phyloP scores from a whole-genome alignment of 2,329 filamentous ascomycete genomes.

The Cephalotrichum gorgonifer region DNA sequence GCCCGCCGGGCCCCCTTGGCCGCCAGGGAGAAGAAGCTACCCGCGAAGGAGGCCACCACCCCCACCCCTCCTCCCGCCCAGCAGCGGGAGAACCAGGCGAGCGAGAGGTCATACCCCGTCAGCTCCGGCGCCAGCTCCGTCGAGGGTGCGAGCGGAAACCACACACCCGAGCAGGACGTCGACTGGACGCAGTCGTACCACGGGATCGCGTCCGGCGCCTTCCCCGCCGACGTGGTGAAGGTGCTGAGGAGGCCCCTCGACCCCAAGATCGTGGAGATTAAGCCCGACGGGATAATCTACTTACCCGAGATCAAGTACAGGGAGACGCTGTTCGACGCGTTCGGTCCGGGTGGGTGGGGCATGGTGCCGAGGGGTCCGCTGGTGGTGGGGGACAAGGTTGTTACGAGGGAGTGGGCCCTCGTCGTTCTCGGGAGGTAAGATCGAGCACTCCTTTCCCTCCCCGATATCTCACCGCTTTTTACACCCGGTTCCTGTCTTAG shows the following conservation, averaged over 20 bases:
- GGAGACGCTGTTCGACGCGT: constrained; percentile 77
- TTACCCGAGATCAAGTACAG: constrained; percentile 97
- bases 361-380: constrained; percentile 79
- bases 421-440: constrained; percentile 76
- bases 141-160: constrained; percentile 6
- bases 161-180: constrained; percentile 18
- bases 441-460: background rate
- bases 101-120: background rate
- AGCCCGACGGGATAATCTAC: constrained; percentile 94
- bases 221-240: constrained; percentile 57
- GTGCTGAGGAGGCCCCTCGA: constrained; percentile 59
- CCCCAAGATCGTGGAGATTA: constrained; percentile 80
- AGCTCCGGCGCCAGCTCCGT: constrained; percentile 4
- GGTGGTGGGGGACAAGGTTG: constrained; percentile 68
- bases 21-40: too few species aligned
- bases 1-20: too few species aligned
- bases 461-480: background rate
- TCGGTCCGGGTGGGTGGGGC: constrained; percentile 94
- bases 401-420: constrained; percentile 87
- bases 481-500: too few species aligned
- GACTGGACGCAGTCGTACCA: constrained; percentile 83
- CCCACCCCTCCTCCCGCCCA: too few species aligned
- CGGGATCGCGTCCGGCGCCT: constrained; percentile 61
- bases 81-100: too few species aligned
- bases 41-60: too few species aligned